phyloP scores from a whole-genome alignment of 139 green algal species.

The Coelastrella sp. region DNA sequence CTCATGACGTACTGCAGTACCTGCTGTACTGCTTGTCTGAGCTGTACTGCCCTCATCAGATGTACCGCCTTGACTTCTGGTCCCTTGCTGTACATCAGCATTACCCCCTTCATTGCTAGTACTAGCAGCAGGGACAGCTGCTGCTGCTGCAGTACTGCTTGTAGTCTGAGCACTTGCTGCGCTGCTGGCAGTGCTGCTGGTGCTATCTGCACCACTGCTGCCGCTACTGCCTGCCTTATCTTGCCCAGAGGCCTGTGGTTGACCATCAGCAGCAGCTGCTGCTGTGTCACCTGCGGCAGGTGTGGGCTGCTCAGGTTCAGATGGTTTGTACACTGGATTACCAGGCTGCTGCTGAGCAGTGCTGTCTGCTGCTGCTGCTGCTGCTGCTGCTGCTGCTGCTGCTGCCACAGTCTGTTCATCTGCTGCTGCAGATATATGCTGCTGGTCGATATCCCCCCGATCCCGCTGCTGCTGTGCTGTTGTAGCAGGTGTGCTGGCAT shows the following conservation, averaged over 20 bases:
- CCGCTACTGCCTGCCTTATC: too few relatives aligned
- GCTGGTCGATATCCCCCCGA: neutral
- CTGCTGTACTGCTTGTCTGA: too few relatives aligned
- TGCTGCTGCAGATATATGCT: neutral
- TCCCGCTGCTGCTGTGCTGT: constrained; percentile 5
- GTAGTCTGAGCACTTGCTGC: neutral
- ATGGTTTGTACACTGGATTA: neutral
- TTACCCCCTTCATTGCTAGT: constrained; percentile 13
- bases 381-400: neutral
- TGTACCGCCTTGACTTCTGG: too few relatives aligned
- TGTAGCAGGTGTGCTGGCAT: too few relatives aligned
- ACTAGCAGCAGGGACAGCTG: neutral
- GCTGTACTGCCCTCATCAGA: too few relatives aligned
- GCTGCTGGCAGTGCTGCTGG: neutral
- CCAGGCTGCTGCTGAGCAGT: neutral
- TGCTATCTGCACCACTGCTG: constrained; percentile 8
- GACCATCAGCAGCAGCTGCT: neutral
- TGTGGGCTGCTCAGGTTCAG: constrained; percentile 1
- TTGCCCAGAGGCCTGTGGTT: neutral
- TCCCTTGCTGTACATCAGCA: too few relatives aligned
- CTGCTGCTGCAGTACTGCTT: neutral
- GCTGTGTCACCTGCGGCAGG: neutral
- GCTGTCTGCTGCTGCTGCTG: constrained; percentile 1
- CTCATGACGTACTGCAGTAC: neutral
- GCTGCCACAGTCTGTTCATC: neutral